phyloP scores from a whole-genome alignment of 2,329 filamentous ascomycete genomes.

The Diaporthe vexans region DNA sequence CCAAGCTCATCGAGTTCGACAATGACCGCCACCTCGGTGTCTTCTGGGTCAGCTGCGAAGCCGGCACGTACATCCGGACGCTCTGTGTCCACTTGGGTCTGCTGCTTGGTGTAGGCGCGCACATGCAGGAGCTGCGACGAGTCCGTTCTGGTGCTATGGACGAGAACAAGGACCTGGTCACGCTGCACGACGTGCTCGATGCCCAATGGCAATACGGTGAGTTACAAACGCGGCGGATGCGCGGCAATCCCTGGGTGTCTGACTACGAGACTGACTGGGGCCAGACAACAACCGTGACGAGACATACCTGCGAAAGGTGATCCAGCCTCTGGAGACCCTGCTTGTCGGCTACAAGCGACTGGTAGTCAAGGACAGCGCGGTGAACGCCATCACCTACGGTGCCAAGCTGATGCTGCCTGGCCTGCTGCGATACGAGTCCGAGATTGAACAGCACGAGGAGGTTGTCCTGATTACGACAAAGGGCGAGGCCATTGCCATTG shows the following conservation, averaged over 20 bases:
- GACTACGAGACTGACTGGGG: conserved; percentile 8
- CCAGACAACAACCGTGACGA: conserved; percentile 94
- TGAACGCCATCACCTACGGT: conserved; percentile 98
- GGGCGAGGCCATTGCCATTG: conserved; percentile 97
- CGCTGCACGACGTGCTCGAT: conserved; percentile 94
- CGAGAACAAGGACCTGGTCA: conserved; percentile 89
- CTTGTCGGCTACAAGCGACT: conserved; percentile 95
- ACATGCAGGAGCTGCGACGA: conserved; percentile 98
- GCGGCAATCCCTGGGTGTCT: background rate
- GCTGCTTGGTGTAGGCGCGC: conserved; percentile 70
- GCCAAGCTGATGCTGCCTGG: conserved; percentile 99
- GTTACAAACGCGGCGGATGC: conserved; percentile 1
- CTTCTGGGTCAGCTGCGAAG: conserved; percentile 99
- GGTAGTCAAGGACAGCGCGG: conserved; percentile 95
- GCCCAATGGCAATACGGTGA: conserved; percentile 86
- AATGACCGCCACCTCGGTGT: conserved; percentile 97
- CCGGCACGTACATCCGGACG: conserved; percentile 98
- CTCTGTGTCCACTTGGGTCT: conserved; percentile 92
- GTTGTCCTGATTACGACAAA: conserved; percentile 99
- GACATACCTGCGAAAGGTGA: conserved; percentile 90
- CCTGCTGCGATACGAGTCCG: conserved; percentile 90
- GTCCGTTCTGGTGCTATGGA: conserved; percentile 96
- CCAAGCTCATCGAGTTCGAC: conserved; percentile 97
- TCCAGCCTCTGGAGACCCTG: conserved; percentile 92
- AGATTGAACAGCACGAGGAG: conserved; percentile 95